Conservation (phyloP, 768 basidiomycete genomes). For the Guyanaporus albipodus region DNA sequence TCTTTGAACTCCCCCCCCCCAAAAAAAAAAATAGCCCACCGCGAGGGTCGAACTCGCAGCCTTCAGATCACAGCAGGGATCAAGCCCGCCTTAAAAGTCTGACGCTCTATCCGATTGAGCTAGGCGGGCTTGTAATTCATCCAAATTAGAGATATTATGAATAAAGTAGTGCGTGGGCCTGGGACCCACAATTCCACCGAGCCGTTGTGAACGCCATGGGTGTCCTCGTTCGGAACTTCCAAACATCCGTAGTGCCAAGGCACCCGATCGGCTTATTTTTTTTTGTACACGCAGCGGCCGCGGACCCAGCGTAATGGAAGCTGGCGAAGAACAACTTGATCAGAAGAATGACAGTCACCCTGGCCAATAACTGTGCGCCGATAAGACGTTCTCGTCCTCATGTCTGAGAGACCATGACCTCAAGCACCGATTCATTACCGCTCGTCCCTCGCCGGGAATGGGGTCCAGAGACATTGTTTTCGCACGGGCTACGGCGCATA, state of each 20-base stretch:
- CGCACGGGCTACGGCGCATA: not conserved
- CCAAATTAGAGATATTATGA: not conserved
- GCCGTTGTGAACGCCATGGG: not conserved
- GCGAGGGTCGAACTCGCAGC: slow-evolving; percentile 85
- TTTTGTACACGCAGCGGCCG: not conserved
- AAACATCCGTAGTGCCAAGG: not conserved
- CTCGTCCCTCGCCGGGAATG: slow-evolving; percentile 7
- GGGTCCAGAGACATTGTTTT: slow-evolving; percentile 2
- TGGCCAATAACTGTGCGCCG: not conserved
- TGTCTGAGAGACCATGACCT: not conserved
- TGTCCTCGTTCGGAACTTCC: not conserved
- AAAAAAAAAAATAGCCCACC: slow-evolving; percentile 57
- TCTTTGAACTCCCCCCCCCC: too few relatives aligned
- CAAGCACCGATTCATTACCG: slow-evolving; percentile 22
- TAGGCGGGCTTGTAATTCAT: slow-evolving; percentile 41
- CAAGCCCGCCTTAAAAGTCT: slow-evolving; percentile 41
- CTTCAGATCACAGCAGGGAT: slow-evolving; percentile 53
- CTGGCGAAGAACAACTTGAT: not conserved
- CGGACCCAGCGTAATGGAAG: not conserved
- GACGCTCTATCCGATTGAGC: slow-evolving; percentile 63
- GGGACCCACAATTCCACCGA: too few relatives aligned
- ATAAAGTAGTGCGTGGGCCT: too few relatives aligned
- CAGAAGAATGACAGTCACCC: not conserved
- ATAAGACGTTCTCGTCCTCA: slow-evolving; percentile 6
- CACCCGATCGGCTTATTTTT: not conserved